These are phyloP conservation scores for Coniochaeta hoffmannii DNA, from an alignment of 2,329 filamentous ascomycete genomes.

Conservation along the genomic window DNA sequence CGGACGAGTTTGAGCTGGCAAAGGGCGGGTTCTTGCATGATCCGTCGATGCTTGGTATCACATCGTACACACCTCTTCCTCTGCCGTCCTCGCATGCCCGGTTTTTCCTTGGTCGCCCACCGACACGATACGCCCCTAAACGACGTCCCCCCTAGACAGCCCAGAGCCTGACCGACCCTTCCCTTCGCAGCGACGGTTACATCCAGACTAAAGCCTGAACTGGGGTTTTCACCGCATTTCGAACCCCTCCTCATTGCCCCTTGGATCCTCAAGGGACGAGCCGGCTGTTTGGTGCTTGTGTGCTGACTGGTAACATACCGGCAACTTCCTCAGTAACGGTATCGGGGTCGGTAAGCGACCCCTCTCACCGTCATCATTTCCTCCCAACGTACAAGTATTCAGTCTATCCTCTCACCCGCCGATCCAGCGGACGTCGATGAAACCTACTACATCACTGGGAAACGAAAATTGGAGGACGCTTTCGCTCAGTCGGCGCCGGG, in stretches of 20 bases:
- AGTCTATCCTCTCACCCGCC: slow-evolving; percentile 42
- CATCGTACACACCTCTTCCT: background rate
- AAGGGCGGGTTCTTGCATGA: background rate
- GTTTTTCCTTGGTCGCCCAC: background rate
- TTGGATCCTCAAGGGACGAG: background rate
- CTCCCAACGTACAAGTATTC: slow-evolving; percentile 34
- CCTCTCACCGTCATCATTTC: slow-evolving; percentile 39
- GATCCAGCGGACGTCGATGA: slow-evolving; percentile 33
- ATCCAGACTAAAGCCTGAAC: background rate
- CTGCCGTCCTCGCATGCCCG: background rate
- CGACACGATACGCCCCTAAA: background rate
- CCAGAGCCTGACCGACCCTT: background rate
- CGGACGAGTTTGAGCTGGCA: background rate
- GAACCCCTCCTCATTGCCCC: background rate
- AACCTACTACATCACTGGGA: slow-evolving; percentile 23
- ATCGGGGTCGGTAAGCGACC: slow-evolving; percentile 29
- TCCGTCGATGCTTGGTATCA: background rate
- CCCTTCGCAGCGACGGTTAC: background rate
- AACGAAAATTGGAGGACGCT: slow-evolving; percentile 28
- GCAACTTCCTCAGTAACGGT: background rate
- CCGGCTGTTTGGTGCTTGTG: background rate
- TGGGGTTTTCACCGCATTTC: background rate
- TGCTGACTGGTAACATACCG: background rate
- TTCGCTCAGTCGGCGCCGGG: slow-evolving; percentile 21
- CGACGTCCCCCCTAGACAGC: background rate